Base-by-base conservation (phyloP, 768 basidiomycete genomes). In the Lyophyllum shimeji region DNA sequence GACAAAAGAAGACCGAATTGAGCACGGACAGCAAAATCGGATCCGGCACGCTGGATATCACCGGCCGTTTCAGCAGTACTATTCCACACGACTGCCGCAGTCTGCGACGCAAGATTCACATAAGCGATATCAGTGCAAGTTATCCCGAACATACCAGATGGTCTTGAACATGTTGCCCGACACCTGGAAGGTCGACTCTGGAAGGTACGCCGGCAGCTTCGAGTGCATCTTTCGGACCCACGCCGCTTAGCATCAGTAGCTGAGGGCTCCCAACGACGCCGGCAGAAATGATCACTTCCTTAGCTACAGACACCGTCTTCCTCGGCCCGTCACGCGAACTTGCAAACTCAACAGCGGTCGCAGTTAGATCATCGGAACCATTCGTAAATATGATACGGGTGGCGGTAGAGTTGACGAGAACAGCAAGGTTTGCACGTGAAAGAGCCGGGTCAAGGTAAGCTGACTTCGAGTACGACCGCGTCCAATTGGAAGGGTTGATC, bases 401-500 rank as follows among this genome's bases (percentile, higher is more conserved):
- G 54, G 86, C 87, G 2, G 82, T 85, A 21, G 80, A 75, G 50
- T 81, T 80, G n/a, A 81, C 71, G 23, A 89, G 74, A 58, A 90
- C 79, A 62, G 82, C 79, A 37, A 89, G 76, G 63, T 90, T 90
- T 27, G 78, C 55, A 44, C 86, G 80, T 17, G 82, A 78, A 0
- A 85, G 82, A 3, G 85, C 74, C 2, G 81, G 75, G 67, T 87
- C 86, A 61, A 82, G 77, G 68, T 83, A 82, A 8, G 75, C 80
- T 1, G 80, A 73, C 55, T 81, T 76, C 12, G 83, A 75, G 69
- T 86, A 86, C 2, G 81, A 84, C 46, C 84, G 79, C 18, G 81
- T 83, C 73, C 79, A 81, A 67, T 83, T 84, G 8, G 72, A 54
- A 0, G 82, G 80, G 69, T 87, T 87, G 66, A 89, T 83, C n/a